These are phyloP conservation scores for Ophiostoma himal-ulmi DNA, from an alignment of 2,329 filamentous ascomycete genomes.

Conservation along the genomic window DNA sequence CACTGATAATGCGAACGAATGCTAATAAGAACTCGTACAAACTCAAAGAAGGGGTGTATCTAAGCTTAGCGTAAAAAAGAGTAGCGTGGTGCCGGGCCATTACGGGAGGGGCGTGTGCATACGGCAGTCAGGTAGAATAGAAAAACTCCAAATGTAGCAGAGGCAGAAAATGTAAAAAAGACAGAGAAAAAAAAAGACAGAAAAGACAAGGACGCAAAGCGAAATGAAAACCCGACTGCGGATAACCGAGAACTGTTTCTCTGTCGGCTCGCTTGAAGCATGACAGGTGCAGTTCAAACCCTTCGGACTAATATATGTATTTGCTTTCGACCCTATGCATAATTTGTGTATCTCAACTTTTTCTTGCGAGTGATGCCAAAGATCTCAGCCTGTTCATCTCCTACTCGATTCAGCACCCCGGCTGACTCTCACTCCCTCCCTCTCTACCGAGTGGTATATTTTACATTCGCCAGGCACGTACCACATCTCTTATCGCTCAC, in stretches of 20 bases:
- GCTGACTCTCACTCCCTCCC: not conserved
- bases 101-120: slow-evolving; percentile 5
- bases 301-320: not conserved
- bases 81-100: slow-evolving; percentile 3
- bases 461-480: not conserved
- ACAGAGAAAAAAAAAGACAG: not conserved
- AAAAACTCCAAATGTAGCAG: not conserved
- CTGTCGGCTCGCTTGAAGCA: not conserved
- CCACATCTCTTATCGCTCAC: not conserved
- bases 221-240: not conserved
- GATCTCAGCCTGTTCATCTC: not conserved
- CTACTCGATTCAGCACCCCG: not conserved
- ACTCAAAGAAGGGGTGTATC: not conserved
- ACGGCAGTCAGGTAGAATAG: not conserved
- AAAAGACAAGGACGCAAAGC: not conserved
- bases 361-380: not conserved
- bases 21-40: not conserved
- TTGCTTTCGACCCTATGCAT: not conserved
- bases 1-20: not conserved
- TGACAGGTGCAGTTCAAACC: not conserved
- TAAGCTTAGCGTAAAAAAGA: not conserved
- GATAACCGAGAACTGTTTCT: not conserved
- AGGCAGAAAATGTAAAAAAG: not conserved
- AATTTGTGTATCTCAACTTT: not conserved
- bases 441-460: not conserved